phyloP scores from a whole-genome alignment of 73 alveolate species.

The Paramecium sexaurelia region DNA sequence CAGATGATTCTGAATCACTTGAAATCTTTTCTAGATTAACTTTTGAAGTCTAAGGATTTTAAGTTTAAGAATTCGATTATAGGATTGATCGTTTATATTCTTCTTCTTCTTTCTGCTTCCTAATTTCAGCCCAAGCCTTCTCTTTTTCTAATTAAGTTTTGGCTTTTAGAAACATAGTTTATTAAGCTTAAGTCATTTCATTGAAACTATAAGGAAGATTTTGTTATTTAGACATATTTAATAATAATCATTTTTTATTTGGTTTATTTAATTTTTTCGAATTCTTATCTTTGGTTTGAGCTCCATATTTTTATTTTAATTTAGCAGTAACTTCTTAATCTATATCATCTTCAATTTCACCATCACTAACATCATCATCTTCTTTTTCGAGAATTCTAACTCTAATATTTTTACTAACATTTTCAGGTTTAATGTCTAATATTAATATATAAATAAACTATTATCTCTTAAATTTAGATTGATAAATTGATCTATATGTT shows the following conservation, averaged over 20 bases:
- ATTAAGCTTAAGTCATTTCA: background rate
- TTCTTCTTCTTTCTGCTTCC: background rate
- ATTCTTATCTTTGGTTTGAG: slow-evolving; percentile 62
- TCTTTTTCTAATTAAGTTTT: slow-evolving; percentile 19
- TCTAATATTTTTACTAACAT: slow-evolving; percentile 77
- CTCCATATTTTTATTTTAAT: slow-evolving; percentile 64
- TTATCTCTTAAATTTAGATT: slow-evolving; percentile 66
- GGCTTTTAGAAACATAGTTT: background rate
- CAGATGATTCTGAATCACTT: slow-evolving; percentile 51
- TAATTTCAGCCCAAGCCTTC: slow-evolving; percentile 9
- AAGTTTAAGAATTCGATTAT: background rate
- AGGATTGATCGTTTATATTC: slow-evolving; percentile 26
- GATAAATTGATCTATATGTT: slow-evolving; percentile 53
- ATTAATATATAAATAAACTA: background rate
- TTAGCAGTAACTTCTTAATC: slow-evolving; percentile 67
- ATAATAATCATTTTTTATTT: slow-evolving; percentile 26
- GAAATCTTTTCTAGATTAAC: background rate
- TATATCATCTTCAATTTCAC: slow-evolving; percentile 77
- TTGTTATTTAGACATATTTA: slow-evolving; percentile 13
- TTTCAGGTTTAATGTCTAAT: slow-evolving; percentile 64
- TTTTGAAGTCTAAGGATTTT: background rate
- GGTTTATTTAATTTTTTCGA: background rate
- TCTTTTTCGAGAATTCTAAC: slow-evolving; percentile 79
- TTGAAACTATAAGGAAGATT: background rate
- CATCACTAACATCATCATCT: slow-evolving; percentile 84